phyloP scores from a whole-genome alignment of 139 green algal species.

The Spirogloea muscicola region DNA sequence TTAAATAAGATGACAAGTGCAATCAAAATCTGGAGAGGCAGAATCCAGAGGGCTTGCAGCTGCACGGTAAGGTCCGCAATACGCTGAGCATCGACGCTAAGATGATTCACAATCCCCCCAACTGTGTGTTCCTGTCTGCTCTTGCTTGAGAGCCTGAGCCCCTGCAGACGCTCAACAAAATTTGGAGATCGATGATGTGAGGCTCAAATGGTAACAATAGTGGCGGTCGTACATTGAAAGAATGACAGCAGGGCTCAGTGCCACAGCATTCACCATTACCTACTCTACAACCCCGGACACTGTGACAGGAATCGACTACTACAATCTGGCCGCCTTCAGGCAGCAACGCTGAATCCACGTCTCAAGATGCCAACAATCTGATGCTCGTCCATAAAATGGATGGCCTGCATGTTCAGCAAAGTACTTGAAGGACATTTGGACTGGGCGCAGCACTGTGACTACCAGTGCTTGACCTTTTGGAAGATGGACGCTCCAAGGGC shows the following conservation, averaged over 20 bases:
- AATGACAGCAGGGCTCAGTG: background rate
- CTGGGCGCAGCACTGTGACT: too few relatives aligned
- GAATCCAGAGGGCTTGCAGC: constrained; percentile 27
- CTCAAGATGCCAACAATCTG: too few relatives aligned
- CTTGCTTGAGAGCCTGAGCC: constrained; percentile 1
- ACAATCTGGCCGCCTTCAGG: too few relatives aligned
- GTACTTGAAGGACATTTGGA: background rate
- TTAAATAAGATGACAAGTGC: constrained; percentile 41
- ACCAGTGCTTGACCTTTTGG: background rate
- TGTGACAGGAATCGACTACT: background rate
- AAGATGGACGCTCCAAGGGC: background rate
- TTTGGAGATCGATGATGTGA: background rate
- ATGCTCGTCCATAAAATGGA: background rate
- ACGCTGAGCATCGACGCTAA: too few relatives aligned
- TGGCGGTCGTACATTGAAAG: background rate
- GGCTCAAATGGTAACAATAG: constrained; percentile 5
- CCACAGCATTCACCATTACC: background rate
- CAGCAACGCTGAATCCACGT: too few relatives aligned
- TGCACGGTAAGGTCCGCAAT: constrained; percentile 17
- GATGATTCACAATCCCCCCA: constrained; percentile 27
- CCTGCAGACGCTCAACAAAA: too few relatives aligned
- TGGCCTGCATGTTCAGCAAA: background rate
- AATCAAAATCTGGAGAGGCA: constrained; percentile 38
- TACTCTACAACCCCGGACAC: background rate
- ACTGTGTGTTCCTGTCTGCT: background rate